A percentile compares a stretch with the other conserved stretches of the same genome.
These are phyloP conservation scores for Cornus florida DNA, from an alignment of 148 eudicot genomes.

Conservation along the genomic window DNA sequence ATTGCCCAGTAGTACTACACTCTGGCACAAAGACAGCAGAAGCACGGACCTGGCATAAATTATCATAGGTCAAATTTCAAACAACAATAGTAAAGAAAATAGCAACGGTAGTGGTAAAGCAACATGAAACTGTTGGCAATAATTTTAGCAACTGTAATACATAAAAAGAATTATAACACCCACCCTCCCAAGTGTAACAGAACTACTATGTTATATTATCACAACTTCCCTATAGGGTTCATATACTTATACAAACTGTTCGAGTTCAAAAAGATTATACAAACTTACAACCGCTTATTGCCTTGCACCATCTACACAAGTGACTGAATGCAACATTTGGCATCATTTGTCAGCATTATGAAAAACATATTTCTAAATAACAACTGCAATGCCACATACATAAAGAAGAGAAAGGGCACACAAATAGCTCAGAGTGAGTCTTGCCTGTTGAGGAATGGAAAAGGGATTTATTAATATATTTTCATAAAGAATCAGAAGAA, in stretches of 20 bases:
- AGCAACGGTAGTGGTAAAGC: slow-evolving; percentile 10
- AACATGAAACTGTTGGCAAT: background rate
- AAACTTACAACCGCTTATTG: background rate
- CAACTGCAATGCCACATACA: too few relatives aligned
- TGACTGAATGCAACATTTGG: background rate
- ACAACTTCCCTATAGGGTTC: background rate
- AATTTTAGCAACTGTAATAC: background rate
- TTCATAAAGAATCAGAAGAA: too few relatives aligned
- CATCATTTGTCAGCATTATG: background rate
- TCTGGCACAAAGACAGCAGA: slow-evolving; percentile 88
- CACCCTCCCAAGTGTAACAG: background rate
- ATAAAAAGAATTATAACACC: background rate
- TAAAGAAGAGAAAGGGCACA: too few relatives aligned
- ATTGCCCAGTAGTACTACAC: slow-evolving; percentile 42
- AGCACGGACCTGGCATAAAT: slow-evolving; percentile 69
- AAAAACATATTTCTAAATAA: too few relatives aligned
- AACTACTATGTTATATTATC: background rate
- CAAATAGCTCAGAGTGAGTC: too few relatives aligned
- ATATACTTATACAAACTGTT: background rate
- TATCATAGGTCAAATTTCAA: slow-evolving; percentile 12
- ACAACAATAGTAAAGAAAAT: background rate
- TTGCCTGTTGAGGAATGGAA: too few relatives aligned
- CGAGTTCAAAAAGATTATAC: background rate
- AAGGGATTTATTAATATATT: too few relatives aligned
- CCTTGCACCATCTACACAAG: too few relatives aligned